Evolutionary conservation across 2,329 filamentous ascomycete species (phyloP).

Genomic region (Ceratocystiopsis minuta): DNA sequence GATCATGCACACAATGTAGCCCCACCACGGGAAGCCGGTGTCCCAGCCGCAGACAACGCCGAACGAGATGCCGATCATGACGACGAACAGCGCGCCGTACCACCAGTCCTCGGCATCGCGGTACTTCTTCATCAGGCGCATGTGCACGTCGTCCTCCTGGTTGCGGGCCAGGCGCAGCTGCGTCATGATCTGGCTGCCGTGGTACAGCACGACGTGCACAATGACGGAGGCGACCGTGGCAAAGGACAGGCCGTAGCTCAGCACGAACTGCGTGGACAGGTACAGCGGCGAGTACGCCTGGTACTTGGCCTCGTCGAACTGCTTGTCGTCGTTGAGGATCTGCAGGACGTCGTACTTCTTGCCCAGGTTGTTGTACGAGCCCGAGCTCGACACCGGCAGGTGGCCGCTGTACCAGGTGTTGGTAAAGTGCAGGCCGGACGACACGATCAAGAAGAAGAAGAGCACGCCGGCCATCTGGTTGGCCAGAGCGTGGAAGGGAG

Average conservation of each 20-base stretch:
- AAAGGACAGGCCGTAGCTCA: constrained; percentile 35
- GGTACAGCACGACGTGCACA: constrained; percentile 36
- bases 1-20: constrained; percentile 36
- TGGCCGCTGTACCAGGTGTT: constrained; percentile 40
- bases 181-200: constrained; percentile 34
- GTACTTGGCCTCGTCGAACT: constrained; percentile 45
- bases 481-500: constrained; percentile 36
- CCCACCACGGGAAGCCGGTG: constrained; percentile 40
- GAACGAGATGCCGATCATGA: constrained; percentile 37
- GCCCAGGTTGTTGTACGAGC: constrained; percentile 48
- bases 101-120: constrained; percentile 41
- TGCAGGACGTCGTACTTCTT: constrained; percentile 37
- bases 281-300: constrained; percentile 47
- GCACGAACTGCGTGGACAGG: constrained; percentile 41
- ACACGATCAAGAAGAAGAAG: constrained; percentile 37
- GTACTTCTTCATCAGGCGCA: constrained; percentile 44
- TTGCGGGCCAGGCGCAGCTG: constrained; percentile 36
- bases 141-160: constrained; percentile 40
- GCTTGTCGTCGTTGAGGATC: constrained; percentile 35
- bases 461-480: constrained; percentile 35
- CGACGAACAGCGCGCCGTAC: constrained; percentile 32
- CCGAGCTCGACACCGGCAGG: constrained; percentile 41
- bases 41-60: constrained; percentile 34
- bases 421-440: constrained; percentile 40
- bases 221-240: constrained; percentile 46